These are phyloP conservation scores for Houttuynia cordata DNA, from an alignment of 164 flowering plant genomes.

Conservation along the genomic window DNA sequence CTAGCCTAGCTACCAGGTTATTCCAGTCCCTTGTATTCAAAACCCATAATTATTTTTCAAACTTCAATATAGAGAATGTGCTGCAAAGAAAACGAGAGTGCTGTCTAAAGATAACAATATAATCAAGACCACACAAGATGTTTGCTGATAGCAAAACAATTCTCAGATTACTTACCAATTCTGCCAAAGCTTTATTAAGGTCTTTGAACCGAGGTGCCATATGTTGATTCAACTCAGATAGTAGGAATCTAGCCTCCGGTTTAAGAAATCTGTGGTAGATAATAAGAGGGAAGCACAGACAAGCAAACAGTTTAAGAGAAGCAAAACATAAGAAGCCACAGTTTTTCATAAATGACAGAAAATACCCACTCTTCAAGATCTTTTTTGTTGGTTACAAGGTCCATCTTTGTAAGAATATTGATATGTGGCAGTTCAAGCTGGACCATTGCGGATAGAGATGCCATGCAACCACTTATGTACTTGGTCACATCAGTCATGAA, in stretches of 20 bases:
- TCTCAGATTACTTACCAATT: slow-evolving; percentile 44
- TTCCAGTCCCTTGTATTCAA: no score
- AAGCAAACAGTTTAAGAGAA: background rate
- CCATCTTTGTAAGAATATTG: slow-evolving; percentile 93
- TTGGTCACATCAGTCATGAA: slow-evolving; percentile 96
- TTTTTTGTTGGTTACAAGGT: slow-evolving; percentile 68
- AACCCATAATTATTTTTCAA: background rate
- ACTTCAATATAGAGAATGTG: background rate
- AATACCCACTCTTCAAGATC: slow-evolving; percentile 59
- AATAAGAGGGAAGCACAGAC: background rate
- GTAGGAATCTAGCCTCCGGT: slow-evolving; percentile 60
- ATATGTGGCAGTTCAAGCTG: slow-evolving; percentile 94
- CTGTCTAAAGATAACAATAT: background rate
- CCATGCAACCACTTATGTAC: slow-evolving; percentile 96
- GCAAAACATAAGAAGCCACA: background rate
- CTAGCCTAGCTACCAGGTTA: no score
- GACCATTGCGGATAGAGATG: slow-evolving; percentile 94
- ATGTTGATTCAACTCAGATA: slow-evolving; percentile 65
- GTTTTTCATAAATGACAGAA: slow-evolving; percentile 1
- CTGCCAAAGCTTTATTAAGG: slow-evolving; percentile 75
- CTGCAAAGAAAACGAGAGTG: background rate
- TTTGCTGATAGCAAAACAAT: background rate
- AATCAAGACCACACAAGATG: background rate
- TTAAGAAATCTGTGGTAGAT: slow-evolving; percentile 44
- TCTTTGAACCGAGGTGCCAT: slow-evolving; percentile 90